Percentiles rank a stretch among this genome's conserved stretches.
Conservation (phyloP, 2,329 filamentous ascomycete species). For the Nemania sp. region DNA sequence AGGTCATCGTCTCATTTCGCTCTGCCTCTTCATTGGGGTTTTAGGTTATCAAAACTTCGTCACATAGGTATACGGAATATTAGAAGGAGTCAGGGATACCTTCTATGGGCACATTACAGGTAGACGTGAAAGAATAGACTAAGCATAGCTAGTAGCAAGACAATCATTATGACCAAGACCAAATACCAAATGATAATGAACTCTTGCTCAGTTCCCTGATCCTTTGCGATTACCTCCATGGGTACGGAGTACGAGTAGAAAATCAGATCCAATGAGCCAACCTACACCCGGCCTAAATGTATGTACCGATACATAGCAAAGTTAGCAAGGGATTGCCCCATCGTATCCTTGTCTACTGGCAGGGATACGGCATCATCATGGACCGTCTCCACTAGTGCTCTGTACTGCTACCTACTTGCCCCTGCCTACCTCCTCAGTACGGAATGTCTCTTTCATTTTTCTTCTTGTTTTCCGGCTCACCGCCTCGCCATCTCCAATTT, state of each 20-base stretch:
- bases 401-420: not conserved
- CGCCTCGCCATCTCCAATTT: slow-evolving; percentile 11
- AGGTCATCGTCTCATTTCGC: slow-evolving; percentile 2
- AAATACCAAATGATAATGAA: slow-evolving; percentile 16
- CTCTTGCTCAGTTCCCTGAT: too few species aligned
- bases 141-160: slow-evolving; percentile 4
- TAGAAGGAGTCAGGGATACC: slow-evolving; percentile 18
- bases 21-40: not conserved
- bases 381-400: slow-evolving; percentile 11
- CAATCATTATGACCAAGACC: not conserved
- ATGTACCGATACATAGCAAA: slow-evolving; percentile 16
- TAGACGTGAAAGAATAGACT: slow-evolving; percentile 13
- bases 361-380: slow-evolving; percentile 14
- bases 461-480: slow-evolving; percentile 10
- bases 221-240: too few species aligned
- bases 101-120: slow-evolving; percentile 15
- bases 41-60: not conserved
- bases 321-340: slow-evolving; percentile 18
- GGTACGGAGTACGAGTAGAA: too few species aligned
- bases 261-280: not conserved
- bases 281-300: too few species aligned
- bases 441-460: not conserved
- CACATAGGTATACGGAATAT: slow-evolving; percentile 4
- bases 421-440: not conserved
- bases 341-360: slow-evolving; percentile 9